A percentile compares a stretch with the other conserved stretches of the same genome.
phyloP scores from a whole-genome alignment of 345 rosid species.

The Populus davidiana region DNA sequence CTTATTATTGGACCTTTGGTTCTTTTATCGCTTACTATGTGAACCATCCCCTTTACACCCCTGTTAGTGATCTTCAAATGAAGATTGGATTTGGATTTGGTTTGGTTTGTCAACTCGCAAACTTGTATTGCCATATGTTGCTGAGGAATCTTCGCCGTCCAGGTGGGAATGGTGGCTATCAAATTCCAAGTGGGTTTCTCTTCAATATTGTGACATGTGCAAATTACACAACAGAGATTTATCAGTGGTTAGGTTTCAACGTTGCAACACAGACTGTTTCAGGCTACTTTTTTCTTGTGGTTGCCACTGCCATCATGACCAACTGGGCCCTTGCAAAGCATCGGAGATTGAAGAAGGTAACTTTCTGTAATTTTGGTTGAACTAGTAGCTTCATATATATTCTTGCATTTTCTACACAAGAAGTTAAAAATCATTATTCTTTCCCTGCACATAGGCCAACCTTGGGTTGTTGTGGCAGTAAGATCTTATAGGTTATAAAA shows the following conservation, averaged over 20 bases:
- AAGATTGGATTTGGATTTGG: conserved; percentile 93
- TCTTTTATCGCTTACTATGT: conserved; percentile 81
- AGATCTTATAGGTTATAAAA: neutral
- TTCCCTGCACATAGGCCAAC: neutral
- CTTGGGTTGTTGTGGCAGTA: neutral
- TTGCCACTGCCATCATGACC: conserved; percentile 82
- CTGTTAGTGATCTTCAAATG: conserved; percentile 83
- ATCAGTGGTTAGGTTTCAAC: conserved; percentile 98
- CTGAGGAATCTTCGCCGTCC: conserved; percentile 76
- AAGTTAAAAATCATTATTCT: neutral
- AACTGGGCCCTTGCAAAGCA: conserved; percentile 99
- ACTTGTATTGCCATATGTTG: conserved; percentile 85
- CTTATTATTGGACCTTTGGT: conserved; percentile 94
- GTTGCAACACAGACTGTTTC: conserved; percentile 91
- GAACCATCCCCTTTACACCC: conserved; percentile 92
- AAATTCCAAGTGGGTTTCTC: conserved; percentile 87
- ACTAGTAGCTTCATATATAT: neutral
- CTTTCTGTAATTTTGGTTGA: neutral
- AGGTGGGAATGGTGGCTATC: conserved; percentile 76
- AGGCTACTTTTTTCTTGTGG: conserved; percentile 77
- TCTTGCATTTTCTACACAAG: neutral
- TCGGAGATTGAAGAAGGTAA: conserved; percentile 84
- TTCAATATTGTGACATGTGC: conserved; percentile 95
- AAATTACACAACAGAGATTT: conserved; percentile 94
- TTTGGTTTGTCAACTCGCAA: conserved; percentile 68